A percentile compares a stretch with the other conserved stretches of the same genome.
Evolutionary conservation across 2,329 filamentous ascomycete genomes (phyloP).

Genomic region (Pseudocercospora musae): DNA sequence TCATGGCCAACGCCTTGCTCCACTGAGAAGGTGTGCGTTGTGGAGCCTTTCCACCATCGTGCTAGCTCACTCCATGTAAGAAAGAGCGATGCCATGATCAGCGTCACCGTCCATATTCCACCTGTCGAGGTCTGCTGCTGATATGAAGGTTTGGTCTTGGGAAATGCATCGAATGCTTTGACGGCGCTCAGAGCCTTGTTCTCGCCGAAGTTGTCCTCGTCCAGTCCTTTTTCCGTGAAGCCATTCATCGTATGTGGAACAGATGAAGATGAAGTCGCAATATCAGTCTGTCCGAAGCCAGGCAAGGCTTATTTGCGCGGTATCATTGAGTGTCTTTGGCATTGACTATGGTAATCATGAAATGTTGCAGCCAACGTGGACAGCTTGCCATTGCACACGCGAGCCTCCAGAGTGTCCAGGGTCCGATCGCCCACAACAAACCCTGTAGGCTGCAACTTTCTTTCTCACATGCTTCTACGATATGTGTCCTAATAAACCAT

Average conservation of each 20-base stretch:
- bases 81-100: conserved; percentile 69
- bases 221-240: conserved; percentile 65
- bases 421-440: not conserved
- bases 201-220: conserved; percentile 78
- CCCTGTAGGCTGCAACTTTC: not conserved
- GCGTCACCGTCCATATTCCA: conserved; percentile 87
- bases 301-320: conserved; percentile 14
- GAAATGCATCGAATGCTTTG: conserved; percentile 94
- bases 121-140: conserved; percentile 78
- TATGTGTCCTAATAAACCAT: not conserved
- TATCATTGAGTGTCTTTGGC: conserved; percentile 12
- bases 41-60: conserved; percentile 80
- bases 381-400: conserved; percentile 4
- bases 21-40: conserved; percentile 86
- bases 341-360: not conserved
- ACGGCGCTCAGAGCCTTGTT: conserved; percentile 54
- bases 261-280: not conserved
- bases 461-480: not conserved
- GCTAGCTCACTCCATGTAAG: conserved; percentile 74
- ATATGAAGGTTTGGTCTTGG: conserved; percentile 94
- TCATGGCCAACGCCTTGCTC: conserved; percentile 85
- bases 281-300: not conserved
- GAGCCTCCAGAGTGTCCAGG: not conserved
- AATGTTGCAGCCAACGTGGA: not conserved
- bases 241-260: conserved; percentile 65